Evolutionary conservation across 257 asterid genomes (phyloP).

Genomic region (Capsicum chinense): DNA sequence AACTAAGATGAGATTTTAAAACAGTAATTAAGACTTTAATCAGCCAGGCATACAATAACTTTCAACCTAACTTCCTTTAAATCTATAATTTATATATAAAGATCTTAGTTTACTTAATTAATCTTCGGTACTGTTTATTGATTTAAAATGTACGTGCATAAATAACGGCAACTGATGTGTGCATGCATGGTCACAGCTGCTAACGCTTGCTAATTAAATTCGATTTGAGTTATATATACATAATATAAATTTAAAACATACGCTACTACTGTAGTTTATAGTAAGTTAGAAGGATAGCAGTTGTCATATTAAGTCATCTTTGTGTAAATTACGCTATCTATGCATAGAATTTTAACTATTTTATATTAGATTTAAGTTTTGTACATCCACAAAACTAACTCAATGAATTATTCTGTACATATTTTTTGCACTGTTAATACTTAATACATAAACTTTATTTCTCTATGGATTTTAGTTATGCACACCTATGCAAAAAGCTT

Average conservation of each 20-base stretch:
- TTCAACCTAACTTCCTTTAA: slow-evolving; percentile 62
- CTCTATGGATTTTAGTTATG: background rate
- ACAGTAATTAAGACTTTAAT: slow-evolving; percentile 42
- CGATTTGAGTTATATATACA: background rate
- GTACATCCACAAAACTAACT: background rate
- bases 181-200: slow-evolving; percentile 26
- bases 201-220: background rate
- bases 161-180: background rate
- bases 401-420: background rate
- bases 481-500: background rate
- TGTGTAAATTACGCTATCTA: background rate
- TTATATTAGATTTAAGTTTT: background rate
- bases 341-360: background rate
- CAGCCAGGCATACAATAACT: slow-evolving; percentile 37
- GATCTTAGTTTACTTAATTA: background rate
- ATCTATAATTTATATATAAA: slow-evolving; percentile 22
- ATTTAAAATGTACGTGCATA: background rate
- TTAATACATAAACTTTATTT: background rate
- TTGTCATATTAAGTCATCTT: background rate
- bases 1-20: slow-evolving; percentile 32
- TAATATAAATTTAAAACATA: background rate
- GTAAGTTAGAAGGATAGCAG: background rate
- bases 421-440: background rate
- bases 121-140: background rate
- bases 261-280: background rate